Conservation (phyloP, 495 filamentous ascomycete species). For the Staphylotrichum tortipilum region DNA sequence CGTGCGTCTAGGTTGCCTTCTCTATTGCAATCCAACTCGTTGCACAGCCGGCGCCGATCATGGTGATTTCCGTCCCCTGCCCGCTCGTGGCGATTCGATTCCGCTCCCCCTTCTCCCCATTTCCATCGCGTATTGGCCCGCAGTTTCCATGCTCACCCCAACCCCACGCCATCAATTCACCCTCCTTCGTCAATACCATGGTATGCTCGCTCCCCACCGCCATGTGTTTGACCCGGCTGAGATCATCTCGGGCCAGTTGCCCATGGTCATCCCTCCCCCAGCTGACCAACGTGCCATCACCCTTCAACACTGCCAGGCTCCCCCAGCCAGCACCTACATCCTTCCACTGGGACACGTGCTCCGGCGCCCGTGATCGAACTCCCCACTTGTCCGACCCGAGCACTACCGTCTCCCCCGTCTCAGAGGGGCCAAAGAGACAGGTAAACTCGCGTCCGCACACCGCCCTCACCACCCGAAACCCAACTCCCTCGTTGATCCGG, state of each 20-base stretch:
- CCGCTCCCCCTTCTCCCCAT: conserved; percentile 55
- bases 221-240: conserved; percentile 47
- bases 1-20: conserved; percentile 7
- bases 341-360: conserved; percentile 41
- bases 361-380: conserved; percentile 39
- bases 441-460: conserved; percentile 81
- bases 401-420: conserved; percentile 47
- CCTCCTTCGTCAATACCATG: conserved; percentile 54
- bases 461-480: conserved; percentile 49
- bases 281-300: conserved; percentile 46
- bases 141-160: conserved; percentile 99
- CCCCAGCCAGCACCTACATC: conserved; percentile 72
- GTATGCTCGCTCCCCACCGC: conserved; percentile 85
- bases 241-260: conserved; percentile 56
- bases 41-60: conserved; percentile 75
- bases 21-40: conserved; percentile 68
- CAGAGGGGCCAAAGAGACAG: conserved; percentile 49
- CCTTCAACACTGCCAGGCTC: conserved; percentile 58
- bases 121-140: conserved; percentile 58
- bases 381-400: conserved; percentile 66
- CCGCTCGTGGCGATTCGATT: conserved; percentile 50
- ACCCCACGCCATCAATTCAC: conserved; percentile 68
- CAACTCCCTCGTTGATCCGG: conserved; percentile 45
- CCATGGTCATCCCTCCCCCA: conserved; percentile 81
- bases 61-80: conserved; percentile 37